Base-by-base conservation (phyloP, 176 grass and related monocot genomes). In the Chrysopogon serrulatus region DNA sequence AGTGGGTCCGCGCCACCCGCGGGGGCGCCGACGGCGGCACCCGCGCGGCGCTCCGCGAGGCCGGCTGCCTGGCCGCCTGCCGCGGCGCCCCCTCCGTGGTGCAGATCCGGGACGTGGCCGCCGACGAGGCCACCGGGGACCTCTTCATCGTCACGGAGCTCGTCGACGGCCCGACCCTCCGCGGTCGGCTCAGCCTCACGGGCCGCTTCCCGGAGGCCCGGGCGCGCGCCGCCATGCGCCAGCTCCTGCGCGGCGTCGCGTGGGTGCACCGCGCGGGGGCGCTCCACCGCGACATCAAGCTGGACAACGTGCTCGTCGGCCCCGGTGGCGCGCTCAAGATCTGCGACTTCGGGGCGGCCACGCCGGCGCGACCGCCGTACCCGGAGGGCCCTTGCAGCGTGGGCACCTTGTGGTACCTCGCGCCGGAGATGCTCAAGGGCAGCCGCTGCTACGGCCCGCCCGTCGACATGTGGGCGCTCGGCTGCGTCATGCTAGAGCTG, bases 111-210 rank as follows among this genome's bases (percentile, higher is more conserved):
- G 24, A 71, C 24, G 68, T 71, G 5, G 68, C 24, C 68, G 41
- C 39, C 62, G 28, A 33, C 62, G 59, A 0, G 1, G 28, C 14
- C 62, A 18, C 35, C 18, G 72, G 44, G 44, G 28, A 74, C 72
- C 28, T 74, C 9, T 74, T 53, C 72, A 30, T 74, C 72, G 18
- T 74, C 44, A 74, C 44, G 72, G 72, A 74, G 72, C 45, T 74
- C 44, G 17, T 74, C 45, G 68, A 71, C 13, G 72, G 72, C 18
- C 5, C 4, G 2, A 54, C 4, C 17, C 72, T 74, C 72, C 18
- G 43, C 18, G 18, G 6, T 18, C 10, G 30, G 2, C n/a, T 71
- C 68, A 44, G 4, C 68, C 18, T 7, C 45, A 18, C 44, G 0
- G 16, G 70, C 42, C 27, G 8, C 8, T 48, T 73, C 70, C 7